A percentile compares a stretch with the other conserved stretches of the same genome.
These are phyloP conservation scores for Oldenlandia corymbosa DNA, from an alignment of 257 asterid genomes.

Conservation along the genomic window DNA sequence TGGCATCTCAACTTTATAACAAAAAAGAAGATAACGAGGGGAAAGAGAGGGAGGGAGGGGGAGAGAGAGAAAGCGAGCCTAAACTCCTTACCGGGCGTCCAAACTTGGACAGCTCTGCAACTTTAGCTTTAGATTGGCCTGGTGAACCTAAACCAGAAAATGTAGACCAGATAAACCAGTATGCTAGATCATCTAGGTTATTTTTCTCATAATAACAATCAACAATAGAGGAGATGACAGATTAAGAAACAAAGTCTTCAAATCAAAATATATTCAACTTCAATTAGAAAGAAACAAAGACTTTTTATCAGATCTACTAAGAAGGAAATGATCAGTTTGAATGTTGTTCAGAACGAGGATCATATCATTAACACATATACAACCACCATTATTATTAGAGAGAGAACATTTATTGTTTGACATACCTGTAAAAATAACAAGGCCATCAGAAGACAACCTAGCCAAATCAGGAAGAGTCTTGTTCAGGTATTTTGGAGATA, in stretches of 20 bases:
- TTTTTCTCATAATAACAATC: neutral
- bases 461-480: constrained; percentile 84
- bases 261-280: neutral
- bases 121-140: constrained; percentile 57
- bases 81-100: constrained; percentile 68
- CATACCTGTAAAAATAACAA: constrained; percentile 71
- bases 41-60: too few species aligned
- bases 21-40: too few species aligned
- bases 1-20: constrained; percentile 6
- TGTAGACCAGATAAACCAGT: neutral
- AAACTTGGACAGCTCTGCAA: constrained; percentile 70
- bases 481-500: constrained; percentile 81
- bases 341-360: too few species aligned
- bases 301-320: too few species aligned
- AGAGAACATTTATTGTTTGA: neutral
- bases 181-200: neutral
- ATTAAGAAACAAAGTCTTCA: too few species aligned
- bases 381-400: too few species aligned
- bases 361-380: too few species aligned
- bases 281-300: too few species aligned
- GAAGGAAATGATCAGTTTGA: neutral
- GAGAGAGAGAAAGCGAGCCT: too few species aligned
- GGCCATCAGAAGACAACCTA: constrained; percentile 77
- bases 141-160: constrained; percentile 48
- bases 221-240: neutral